phyloP scores from a whole-genome alignment of 176 grass and related monocot species.

The Phyllostachys edulis region DNA sequence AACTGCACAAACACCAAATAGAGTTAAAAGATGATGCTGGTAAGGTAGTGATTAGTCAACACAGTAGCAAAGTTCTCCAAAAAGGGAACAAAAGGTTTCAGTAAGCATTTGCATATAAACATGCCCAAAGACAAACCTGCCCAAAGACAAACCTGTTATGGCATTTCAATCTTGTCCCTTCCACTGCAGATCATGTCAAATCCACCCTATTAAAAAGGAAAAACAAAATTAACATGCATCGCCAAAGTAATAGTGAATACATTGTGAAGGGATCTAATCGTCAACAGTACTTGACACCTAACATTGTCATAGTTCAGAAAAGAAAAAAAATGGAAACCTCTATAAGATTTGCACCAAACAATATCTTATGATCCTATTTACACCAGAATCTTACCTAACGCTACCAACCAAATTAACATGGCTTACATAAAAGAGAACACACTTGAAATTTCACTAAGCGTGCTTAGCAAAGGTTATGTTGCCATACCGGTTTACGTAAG shows the following conservation, averaged over 20 bases:
- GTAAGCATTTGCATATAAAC: neutral
- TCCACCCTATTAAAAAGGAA: neutral
- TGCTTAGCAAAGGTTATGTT: neutral
- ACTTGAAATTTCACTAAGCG: neutral
- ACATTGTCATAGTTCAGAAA: neutral
- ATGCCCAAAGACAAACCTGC: conserved; percentile 45
- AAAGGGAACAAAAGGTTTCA: neutral
- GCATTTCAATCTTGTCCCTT: conserved; percentile 67
- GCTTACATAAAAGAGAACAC: neutral
- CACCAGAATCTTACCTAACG: neutral
- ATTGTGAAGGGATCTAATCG: neutral
- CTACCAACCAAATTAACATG: neutral
- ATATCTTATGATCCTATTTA: neutral
- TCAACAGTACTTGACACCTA: neutral
- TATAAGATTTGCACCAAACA: neutral
- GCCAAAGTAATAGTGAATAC: neutral
- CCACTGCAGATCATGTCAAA: conserved; percentile 50
- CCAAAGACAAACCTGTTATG: too few relatives aligned
- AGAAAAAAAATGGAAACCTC: neutral
- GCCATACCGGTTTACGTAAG: conserved; percentile 33
- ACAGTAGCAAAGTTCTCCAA: neutral
- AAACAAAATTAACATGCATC: neutral
- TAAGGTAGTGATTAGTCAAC: neutral
- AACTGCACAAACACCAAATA: conserved; percentile 51
- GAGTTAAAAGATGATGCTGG: neutral